Base-by-base conservation (phyloP, 1,284 basidiomycete genomes). In the Coniferiporia sulphurascens region DNA sequence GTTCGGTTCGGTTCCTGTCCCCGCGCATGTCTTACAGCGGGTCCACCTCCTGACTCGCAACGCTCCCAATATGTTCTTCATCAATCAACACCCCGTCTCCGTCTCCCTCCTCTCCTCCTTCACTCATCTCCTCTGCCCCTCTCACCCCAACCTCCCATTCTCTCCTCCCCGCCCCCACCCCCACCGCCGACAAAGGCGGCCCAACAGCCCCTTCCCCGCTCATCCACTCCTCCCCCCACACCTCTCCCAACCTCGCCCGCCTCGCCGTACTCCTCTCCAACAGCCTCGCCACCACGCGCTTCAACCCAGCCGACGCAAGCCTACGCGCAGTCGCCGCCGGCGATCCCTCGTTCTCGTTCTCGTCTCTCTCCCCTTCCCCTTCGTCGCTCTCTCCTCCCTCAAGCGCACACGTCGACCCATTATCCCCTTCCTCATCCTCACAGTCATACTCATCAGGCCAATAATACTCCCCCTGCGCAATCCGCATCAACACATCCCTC, bases 151-250 rank as follows among this genome's bases (percentile, higher is more conserved):
- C n/a, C n/a, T n/a, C n/a, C n/a, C n/a, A n/a, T n/a, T n/a, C n/a
- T n/a, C n/a, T n/a, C n/a, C n/a, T n/a, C 15, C 17, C 54, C 7
- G 17, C 49, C 17, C 43, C 38, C 22, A 46, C 13, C 13, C 41
- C 15, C 21, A 34, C 38, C n/a, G 57, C 38, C 38, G 3, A 1
- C 9, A 15, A 41, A 35, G 54, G 55, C 21, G 55, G 38, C 15
- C 55, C 55, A 22, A 55, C 55, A 12, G 56, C 46, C 13, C 60
- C 61, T 38, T 57, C 62, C 27, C 55, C 59, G n/a, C 55, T 55
- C 74, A 90, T 84, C 87, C 89, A 91, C 56, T 73, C 75, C 65
- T 85, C 81, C 32, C 80, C 80, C 87, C 87, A 89, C 41, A 93
- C 66, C 45, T 86, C 81, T 34, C 71, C 75, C 34, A 89, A 76